These are phyloP conservation scores for Fusarium gaditjirri DNA, from an alignment of 2,329 filamentous ascomycete species.

Conservation along the genomic window DNA sequence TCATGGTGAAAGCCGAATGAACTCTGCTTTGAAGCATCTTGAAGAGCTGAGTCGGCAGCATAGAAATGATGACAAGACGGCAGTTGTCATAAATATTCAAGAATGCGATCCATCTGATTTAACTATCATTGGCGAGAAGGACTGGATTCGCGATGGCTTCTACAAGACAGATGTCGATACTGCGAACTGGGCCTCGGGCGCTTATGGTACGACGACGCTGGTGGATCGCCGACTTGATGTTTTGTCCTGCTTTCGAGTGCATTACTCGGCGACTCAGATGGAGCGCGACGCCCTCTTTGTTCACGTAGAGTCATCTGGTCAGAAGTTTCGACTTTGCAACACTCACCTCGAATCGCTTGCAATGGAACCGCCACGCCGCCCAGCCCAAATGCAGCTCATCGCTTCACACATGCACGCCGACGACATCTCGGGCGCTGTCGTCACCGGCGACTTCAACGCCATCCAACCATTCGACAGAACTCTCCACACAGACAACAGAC, in stretches of 20 bases:
- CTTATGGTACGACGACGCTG: constrained; percentile 65
- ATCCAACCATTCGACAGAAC: constrained; percentile 64
- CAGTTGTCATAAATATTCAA: constrained; percentile 61
- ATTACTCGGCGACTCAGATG: constrained; percentile 60
- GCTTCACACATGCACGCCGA: constrained; percentile 55
- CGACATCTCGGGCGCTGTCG: constrained; percentile 53
- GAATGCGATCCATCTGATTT: constrained; percentile 62
- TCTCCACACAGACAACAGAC: constrained; percentile 58
- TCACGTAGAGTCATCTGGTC: constrained; percentile 46
- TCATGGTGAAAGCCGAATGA: constrained; percentile 47
- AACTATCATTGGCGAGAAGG: constrained; percentile 52
- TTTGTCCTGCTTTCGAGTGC: constrained; percentile 59
- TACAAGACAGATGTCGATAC: constrained; percentile 58
- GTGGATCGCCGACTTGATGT: constrained; percentile 60
- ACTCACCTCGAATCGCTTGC: constrained; percentile 67
- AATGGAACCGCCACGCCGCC: constrained; percentile 59
- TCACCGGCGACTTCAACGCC: constrained; percentile 68
- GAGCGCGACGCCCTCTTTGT: constrained; percentile 65
- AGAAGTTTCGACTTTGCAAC: constrained; percentile 62
- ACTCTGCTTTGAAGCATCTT: constrained; percentile 47
- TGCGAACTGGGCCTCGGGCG: constrained; percentile 55
- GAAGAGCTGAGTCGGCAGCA: constrained; percentile 5
- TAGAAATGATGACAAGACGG: constrained; percentile 14
- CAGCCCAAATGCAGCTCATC: constrained; percentile 58
- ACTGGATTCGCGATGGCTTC: constrained; percentile 61